Evolutionary conservation across 2,329 filamentous ascomycete species (phyloP).

Genomic region (Apiospora kogelbergensis): DNA sequence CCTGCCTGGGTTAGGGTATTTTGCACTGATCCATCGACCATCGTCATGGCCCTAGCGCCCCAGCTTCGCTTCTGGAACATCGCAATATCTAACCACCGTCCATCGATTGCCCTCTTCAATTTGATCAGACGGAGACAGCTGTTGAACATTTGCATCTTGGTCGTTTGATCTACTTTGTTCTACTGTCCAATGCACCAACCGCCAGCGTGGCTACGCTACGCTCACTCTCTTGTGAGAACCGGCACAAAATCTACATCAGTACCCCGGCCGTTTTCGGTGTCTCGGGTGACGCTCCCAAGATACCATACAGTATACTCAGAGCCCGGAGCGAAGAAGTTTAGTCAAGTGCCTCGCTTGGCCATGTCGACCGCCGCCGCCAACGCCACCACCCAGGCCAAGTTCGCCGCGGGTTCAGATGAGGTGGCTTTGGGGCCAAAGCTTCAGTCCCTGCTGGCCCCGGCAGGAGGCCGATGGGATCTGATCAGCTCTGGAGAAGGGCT

Average conservation of each 20-base stretch:
- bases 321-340: neutral
- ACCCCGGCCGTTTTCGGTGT: neutral
- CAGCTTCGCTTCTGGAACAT: neutral
- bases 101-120: neutral
- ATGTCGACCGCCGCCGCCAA: conserved; percentile 8
- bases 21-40: neutral
- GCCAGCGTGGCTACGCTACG: neutral
- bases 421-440: conserved; percentile 34
- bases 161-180: neutral
- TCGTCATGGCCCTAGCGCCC: neutral
- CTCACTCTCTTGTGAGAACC: neutral
- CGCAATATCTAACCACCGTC: neutral
- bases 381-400: conserved; percentile 27
- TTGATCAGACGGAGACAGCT: neutral
- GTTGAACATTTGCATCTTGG: neutral
- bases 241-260: neutral
- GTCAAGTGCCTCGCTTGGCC: neutral
- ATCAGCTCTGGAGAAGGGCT: conserved; percentile 52
- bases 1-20: neutral
- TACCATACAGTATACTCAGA: neutral
- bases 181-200: neutral
- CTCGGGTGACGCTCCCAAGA: neutral
- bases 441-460: conserved; percentile 33
- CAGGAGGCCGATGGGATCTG: conserved; percentile 49
- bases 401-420: conserved; percentile 48